phyloP scores from a whole-genome alignment of 1,139 yeast species.

The Nakaseomyces delphensis region DNA sequence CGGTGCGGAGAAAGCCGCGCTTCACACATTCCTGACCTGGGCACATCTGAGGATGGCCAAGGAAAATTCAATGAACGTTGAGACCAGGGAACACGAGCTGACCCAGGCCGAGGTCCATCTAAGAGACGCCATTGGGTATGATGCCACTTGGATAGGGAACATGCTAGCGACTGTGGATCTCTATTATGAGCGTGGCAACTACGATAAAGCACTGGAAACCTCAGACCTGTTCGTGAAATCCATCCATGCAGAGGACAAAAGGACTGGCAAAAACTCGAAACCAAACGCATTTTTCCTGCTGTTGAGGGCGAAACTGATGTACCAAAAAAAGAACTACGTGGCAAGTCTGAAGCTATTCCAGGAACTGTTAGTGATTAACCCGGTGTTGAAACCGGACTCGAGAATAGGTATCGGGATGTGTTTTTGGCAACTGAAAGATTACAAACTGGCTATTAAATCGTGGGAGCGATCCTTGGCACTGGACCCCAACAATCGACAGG shows the following conservation, averaged over 20 bases:
- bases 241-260: constrained; percentile 29
- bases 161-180: constrained; percentile 54
- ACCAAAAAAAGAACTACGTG: constrained; percentile 62
- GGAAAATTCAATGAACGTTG: constrained; percentile 28
- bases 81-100: constrained; percentile 27
- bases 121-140: constrained; percentile 34
- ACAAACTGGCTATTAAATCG: constrained; percentile 63
- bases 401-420: constrained; percentile 92
- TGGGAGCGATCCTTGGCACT: constrained; percentile 77
- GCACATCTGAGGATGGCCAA: constrained; percentile 49
- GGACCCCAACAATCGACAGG: constrained; percentile 51
- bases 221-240: constrained; percentile 47
- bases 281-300: constrained; percentile 68
- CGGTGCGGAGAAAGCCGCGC: constrained; percentile 41
- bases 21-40: constrained; percentile 69
- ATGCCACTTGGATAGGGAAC: constrained; percentile 40
- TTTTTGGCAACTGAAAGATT: constrained; percentile 80
- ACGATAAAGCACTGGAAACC: constrained; percentile 59
- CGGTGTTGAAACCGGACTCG: constrained; percentile 79
- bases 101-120: constrained; percentile 32
- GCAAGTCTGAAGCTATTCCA: constrained; percentile 78
- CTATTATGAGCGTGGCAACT: constrained; percentile 40
- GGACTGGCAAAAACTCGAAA: constrained; percentile 25
- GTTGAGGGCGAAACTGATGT: constrained; percentile 76
- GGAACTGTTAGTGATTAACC: constrained; percentile 67